Percentiles rank a stretch among this genome's conserved stretches.
These are phyloP conservation scores for Starmerella riodocensis DNA, from an alignment of 805 yeast genomes.

Conservation along the genomic window DNA sequence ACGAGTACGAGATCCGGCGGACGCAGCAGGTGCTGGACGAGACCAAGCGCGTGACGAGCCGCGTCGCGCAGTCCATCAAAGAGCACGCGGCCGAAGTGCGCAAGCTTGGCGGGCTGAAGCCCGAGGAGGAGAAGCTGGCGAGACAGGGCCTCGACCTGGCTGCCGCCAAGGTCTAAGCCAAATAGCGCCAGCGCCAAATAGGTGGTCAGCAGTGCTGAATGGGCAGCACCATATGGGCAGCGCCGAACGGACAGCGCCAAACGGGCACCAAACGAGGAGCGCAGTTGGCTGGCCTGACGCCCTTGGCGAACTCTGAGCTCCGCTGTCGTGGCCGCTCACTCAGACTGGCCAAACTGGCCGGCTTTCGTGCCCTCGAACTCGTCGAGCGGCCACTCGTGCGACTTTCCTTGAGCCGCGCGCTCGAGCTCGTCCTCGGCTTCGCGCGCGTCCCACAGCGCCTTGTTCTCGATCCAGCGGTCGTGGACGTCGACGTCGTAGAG, in stretches of 20 bases:
- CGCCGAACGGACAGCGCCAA: no score
- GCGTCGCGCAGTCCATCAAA: constrained; percentile 34
- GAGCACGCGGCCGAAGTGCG: constrained; percentile 21
- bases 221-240: no score
- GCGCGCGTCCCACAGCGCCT: constrained; percentile 57
- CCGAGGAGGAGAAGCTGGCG: constrained; percentile 22
- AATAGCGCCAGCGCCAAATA: no score
- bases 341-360: constrained; percentile 1
- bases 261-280: no score
- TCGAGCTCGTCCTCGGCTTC: constrained; percentile 29
- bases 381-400: constrained; percentile 34
- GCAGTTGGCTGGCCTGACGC: no score
- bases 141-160: constrained; percentile 16
- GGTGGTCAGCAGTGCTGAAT: no score
- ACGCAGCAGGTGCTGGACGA: constrained; percentile 38
- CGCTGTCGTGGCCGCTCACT: background rate
- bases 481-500: constrained; percentile 54
- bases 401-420: constrained; percentile 55
- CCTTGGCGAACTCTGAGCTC: no score
- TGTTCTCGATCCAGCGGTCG: constrained; percentile 88
- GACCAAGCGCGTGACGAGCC: constrained; percentile 41
- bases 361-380: constrained; percentile 14
- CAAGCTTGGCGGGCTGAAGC: constrained; percentile 14
- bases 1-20: constrained; percentile 52
- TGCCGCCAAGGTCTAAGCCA: constrained; percentile 36